Evolutionary conservation across 306 rosid genomes (phyloP).

Genomic region (Acacia acuminata): DNA sequence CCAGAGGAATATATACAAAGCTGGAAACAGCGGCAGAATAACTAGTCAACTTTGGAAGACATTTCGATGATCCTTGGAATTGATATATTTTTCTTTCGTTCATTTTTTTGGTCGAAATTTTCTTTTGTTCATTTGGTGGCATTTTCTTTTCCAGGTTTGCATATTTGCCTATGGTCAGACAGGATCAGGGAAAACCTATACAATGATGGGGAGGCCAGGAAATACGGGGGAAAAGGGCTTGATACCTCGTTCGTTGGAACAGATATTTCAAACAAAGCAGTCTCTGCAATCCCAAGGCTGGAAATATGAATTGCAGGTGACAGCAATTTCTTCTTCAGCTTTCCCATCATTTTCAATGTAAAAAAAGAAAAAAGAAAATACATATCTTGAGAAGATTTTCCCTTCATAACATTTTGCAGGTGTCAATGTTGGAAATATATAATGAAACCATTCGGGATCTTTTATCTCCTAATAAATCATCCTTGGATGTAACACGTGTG

Average conservation of each 20-base stretch:
- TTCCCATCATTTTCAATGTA: background rate
- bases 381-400: slow-evolving; percentile 13
- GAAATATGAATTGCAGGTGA: slow-evolving; percentile 98
- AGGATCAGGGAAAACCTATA: slow-evolving; percentile 97
- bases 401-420: slow-evolving; percentile 44
- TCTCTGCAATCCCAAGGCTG: slow-evolving; percentile 85
- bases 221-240: slow-evolving; percentile 74
- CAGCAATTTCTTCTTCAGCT: slow-evolving; percentile 9
- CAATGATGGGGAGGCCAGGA: slow-evolving; percentile 98
- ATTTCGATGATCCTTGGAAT: background rate
- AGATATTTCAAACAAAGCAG: slow-evolving; percentile 84
- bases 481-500: slow-evolving; percentile 47
- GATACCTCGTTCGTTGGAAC: slow-evolving; percentile 93
- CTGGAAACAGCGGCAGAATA: background rate
- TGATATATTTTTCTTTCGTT: background rate
- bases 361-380: no score
- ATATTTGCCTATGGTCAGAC: slow-evolving; percentile 98
- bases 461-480: slow-evolving; percentile 58
- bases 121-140: background rate
- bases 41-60: background rate
- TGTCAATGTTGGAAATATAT: slow-evolving; percentile 96
- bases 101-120: background rate
- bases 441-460: slow-evolving; percentile 92
- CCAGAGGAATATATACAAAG: background rate
- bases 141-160: slow-evolving; percentile 77